Percentiles rank a stretch among this genome's conserved stretches.
Evolutionary conservation across 2,329 filamentous ascomycete genomes (phyloP).

Genomic region (Leptoxyphium fumago): DNA sequence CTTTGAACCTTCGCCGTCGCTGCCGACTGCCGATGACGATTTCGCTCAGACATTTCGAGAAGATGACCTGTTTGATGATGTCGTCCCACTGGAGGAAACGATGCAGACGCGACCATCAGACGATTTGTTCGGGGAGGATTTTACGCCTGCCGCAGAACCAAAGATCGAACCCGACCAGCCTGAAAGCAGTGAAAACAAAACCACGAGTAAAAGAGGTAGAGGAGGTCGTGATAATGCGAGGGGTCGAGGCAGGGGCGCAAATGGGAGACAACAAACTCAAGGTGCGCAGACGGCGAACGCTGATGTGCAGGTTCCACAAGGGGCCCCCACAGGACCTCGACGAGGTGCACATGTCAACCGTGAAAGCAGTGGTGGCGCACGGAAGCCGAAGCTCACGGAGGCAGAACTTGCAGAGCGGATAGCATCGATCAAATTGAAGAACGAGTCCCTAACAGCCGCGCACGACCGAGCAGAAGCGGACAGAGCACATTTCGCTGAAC

Average conservation of each 20-base stretch:
- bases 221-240: conserved; percentile 6
- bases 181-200: conserved; percentile 1
- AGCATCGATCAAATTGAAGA: conserved; percentile 46
- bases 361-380: conserved; percentile 20
- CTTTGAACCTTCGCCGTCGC: conserved; percentile 4
- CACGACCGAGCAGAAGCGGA: conserved; percentile 56
- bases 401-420: conserved; percentile 47
- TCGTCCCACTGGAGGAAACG: conserved; percentile 26
- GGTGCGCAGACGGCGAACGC: conserved; percentile 4
- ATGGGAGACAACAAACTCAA: conserved; percentile 6
- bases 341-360: conserved; percentile 18
- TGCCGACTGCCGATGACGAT: conserved; percentile 9
- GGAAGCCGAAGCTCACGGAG: conserved; percentile 47
- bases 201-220: conserved; percentile 2
- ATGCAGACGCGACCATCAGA: conserved; percentile 36
- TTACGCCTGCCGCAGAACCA: conserved; percentile 31
- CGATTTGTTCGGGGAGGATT: conserved; percentile 37
- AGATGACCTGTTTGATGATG: conserved; percentile 21
- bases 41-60: conserved; percentile 22
- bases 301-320: conserved; percentile 4
- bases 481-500: conserved; percentile 45
- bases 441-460: conserved; percentile 42
- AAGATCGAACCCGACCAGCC: conserved; percentile 19
- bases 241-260: conserved; percentile 3
- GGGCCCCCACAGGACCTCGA: conserved; percentile 11